Evolutionary conservation across 148 eudicot species (phyloP), one percentile per base, ranked within the genome.

Genomic region (Spergularia marina): DNA sequence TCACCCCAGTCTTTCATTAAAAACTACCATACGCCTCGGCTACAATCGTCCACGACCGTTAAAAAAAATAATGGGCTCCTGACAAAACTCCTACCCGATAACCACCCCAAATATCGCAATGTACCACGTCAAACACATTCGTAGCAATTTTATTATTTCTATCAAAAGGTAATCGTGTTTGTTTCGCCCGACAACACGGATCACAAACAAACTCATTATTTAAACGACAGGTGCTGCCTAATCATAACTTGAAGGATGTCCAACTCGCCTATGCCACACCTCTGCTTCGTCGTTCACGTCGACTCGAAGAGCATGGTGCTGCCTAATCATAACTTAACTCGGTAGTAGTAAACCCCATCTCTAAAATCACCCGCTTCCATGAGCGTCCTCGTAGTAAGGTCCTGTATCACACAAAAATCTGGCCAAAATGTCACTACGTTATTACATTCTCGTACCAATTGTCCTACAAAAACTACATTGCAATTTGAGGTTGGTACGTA

Each of bases 271-370:
- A 16, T 52, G 56, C 57, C 56, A 51, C 2, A 68, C 4, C 3
- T 11, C 8, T 1, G 9, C 20, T 2, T 18, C n/a, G 0, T 8
- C 2, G 2, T 1, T 16, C 12, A 0, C 8, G 23, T 9, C n/a
- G 0, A n/a, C n/a, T 7, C 5, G 0, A 18, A 13, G 1, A 0
- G 15, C 52, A 0, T 17, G 0, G 6, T n/a, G 23, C 64, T 10
- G 25, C 12, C 10, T 0, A 11, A 13, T 18, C 16, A 17, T 6
- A 6, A 0, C 14, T n/a, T 34, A 6, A 0, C 14, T n/a, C 34
- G 25, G 1, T 18, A 16, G 8, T 47, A 51, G 36, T 68, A 68
- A 13, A 68, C 11, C 5, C 56, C 57, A 23, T 21, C 8, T 4
- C 3, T 7, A 4, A 10, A 15, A 0, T 49, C n/a, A 8, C 39